Percentiles rank a stretch among this genome's conserved stretches.
phyloP scores from a whole-genome alignment of 2,329 filamentous ascomycete species.

The Cercospora citrullina region DNA sequence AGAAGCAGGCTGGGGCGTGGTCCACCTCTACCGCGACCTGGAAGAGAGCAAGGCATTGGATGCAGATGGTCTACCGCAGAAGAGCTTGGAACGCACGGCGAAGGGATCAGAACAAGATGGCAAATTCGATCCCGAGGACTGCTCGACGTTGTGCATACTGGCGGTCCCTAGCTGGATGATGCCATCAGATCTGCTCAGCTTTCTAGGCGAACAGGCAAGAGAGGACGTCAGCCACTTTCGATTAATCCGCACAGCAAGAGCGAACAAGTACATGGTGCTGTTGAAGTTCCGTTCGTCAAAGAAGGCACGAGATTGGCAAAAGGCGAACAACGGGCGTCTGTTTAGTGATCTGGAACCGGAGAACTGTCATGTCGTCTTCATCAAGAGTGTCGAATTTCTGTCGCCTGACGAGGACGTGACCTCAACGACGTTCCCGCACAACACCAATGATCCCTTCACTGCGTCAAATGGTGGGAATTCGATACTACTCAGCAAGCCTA shows the following conservation, averaged over 20 bases:
- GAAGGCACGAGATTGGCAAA: constrained; percentile 76
- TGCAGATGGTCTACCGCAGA: constrained; percentile 47
- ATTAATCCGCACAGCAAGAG: constrained; percentile 84
- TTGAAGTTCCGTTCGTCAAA: constrained; percentile 84
- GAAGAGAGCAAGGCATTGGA: constrained; percentile 68
- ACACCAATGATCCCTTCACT: constrained; percentile 65
- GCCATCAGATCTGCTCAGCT: constrained; percentile 85
- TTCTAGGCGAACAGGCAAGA: constrained; percentile 83
- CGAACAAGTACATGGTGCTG: constrained; percentile 91
- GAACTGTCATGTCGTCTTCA: constrained; percentile 91
- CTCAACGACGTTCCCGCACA: constrained; percentile 56
- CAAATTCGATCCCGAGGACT: constrained; percentile 59
- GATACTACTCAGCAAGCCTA: constrained; percentile 54
- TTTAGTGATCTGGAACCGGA: constrained; percentile 79
- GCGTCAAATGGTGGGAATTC: constrained; percentile 20
- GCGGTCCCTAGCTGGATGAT: constrained; percentile 94
- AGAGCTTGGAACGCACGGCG: constrained; percentile 31
- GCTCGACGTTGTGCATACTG: constrained; percentile 87
- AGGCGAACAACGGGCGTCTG: constrained; percentile 85
- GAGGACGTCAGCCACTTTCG: constrained; percentile 88
- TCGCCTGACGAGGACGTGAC: constrained; percentile 56
- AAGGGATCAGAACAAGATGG: constrained; percentile 22
- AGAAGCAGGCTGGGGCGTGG: constrained; percentile 85
- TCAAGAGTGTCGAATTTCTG: constrained; percentile 87
- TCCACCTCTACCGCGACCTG: constrained; percentile 87